Evolutionary conservation across 2,329 filamentous ascomycete genomes (phyloP).

Genomic region (Cylindrodendrum hubeiense): DNA sequence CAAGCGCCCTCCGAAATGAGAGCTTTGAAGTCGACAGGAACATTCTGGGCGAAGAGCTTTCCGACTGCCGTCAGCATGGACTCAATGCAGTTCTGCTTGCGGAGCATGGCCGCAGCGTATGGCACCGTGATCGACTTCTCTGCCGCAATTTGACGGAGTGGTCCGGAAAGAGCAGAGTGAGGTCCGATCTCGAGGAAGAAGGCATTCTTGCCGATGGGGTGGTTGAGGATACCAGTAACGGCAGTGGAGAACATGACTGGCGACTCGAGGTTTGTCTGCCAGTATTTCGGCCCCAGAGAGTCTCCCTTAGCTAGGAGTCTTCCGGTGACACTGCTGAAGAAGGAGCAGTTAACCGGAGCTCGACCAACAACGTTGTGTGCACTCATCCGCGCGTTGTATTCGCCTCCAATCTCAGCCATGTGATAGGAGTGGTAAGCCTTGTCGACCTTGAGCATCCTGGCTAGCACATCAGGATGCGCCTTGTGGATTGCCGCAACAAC

Average conservation of each 20-base stretch:
- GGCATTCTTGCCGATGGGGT: slow-evolving; percentile 5
- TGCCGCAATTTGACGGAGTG: slow-evolving; percentile 40
- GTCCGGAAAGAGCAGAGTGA: slow-evolving; percentile 42
- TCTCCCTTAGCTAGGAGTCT: slow-evolving; percentile 36
- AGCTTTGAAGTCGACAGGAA: neutral
- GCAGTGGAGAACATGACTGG: slow-evolving; percentile 44
- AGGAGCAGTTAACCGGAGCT: slow-evolving; percentile 3
- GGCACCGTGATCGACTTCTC: neutral
- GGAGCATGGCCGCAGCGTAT: slow-evolving; percentile 1
- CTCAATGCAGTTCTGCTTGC: slow-evolving; percentile 8
- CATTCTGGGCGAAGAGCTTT: slow-evolving; percentile 3
- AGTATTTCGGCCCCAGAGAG: slow-evolving; percentile 39
- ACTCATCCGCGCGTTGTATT: slow-evolving; percentile 38
- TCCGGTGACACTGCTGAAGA: slow-evolving; percentile 48
- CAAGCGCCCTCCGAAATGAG: slow-evolving; percentile 7
- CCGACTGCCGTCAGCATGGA: neutral
- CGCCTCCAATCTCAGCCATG: slow-evolving; percentile 44
- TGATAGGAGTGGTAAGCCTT: slow-evolving; percentile 58
- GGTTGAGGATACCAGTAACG: slow-evolving; percentile 18
- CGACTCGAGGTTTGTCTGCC: slow-evolving; percentile 46
- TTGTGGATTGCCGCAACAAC: slow-evolving; percentile 46
- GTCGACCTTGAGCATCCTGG: slow-evolving; percentile 51
- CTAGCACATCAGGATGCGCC: slow-evolving; percentile 45
- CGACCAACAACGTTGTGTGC: slow-evolving; percentile 26
- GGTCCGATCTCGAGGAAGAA: slow-evolving; percentile 45